These are phyloP conservation scores for Aspergillus clavatus DNA, from an alignment of 2,329 filamentous ascomycete species.

Conservation along the genomic window DNA sequence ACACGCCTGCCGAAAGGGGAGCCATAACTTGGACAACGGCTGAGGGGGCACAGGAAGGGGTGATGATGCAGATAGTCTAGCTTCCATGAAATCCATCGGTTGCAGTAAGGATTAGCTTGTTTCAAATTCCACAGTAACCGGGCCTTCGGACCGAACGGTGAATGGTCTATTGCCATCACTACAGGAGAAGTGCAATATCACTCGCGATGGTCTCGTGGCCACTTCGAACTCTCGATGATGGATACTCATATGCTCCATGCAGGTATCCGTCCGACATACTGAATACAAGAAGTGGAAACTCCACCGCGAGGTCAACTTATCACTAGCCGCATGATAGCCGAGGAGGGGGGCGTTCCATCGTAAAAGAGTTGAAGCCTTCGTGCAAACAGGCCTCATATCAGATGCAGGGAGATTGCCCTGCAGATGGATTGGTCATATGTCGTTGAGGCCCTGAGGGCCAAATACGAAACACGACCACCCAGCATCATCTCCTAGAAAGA, in stretches of 20 bases:
- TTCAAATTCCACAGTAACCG: neutral
- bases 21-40: no score
- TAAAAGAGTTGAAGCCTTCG: slow-evolving; percentile 2
- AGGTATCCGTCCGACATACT: slow-evolving; percentile 20
- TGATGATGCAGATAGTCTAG: neutral
- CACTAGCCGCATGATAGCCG: slow-evolving; percentile 16
- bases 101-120: neutral
- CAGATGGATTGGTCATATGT: slow-evolving; percentile 11
- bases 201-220: slow-evolving; percentile 12
- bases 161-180: neutral
- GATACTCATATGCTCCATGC: slow-evolving; percentile 13
- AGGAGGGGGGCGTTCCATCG: slow-evolving; percentile 8
- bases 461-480: slow-evolving; percentile 13
- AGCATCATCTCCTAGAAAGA: slow-evolving; percentile 1
- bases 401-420: neutral
- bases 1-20: neutral
- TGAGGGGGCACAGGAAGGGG: no score
- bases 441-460: slow-evolving; percentile 3
- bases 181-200: neutral
- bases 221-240: slow-evolving; percentile 7
- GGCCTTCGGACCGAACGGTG: slow-evolving; percentile 1
- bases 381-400: neutral
- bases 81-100: neutral
- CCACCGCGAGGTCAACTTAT: slow-evolving; percentile 6
- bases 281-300: slow-evolving; percentile 3